Evolutionary conservation across 192 early-diverging fungal genomes (phyloP).

Genomic region (Entomortierella lignicola): DNA sequence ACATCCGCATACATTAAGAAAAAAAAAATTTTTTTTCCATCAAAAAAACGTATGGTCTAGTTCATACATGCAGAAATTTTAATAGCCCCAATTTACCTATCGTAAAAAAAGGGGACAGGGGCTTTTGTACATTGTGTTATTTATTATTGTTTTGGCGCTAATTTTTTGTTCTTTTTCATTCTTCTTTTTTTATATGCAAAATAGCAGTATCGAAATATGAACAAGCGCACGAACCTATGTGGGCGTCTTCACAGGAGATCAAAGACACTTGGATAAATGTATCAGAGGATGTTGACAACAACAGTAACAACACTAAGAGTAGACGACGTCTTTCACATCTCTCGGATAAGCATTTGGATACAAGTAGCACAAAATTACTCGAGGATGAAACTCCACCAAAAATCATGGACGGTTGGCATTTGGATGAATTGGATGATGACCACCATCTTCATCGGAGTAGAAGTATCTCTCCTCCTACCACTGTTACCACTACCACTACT

Average conservation of each 20-base stretch:
- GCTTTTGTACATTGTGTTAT: neutral
- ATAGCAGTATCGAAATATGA: slow-evolving; percentile 3
- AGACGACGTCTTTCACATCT: slow-evolving; percentile 32
- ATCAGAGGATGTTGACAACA: neutral
- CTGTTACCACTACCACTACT: neutral
- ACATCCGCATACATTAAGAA: too few relatives aligned
- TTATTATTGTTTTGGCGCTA: slow-evolving; percentile 9
- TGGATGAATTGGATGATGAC: slow-evolving; percentile 38
- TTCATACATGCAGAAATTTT: too few relatives aligned
- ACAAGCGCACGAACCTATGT: slow-evolving; percentile 4
- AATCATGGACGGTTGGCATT: slow-evolving; percentile 42
- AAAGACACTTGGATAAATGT: slow-evolving; percentile 28
- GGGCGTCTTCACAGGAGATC: slow-evolving; percentile 23
- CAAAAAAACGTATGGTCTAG: too few relatives aligned
- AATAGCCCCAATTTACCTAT: neutral
- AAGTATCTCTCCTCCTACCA: too few relatives aligned
- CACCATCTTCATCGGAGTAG: too few relatives aligned
- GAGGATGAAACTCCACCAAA: slow-evolving; percentile 47
- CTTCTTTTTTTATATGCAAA: neutral
- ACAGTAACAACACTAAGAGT: neutral
- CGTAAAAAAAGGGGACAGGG: slow-evolving; percentile 7
- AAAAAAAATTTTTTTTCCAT: too few relatives aligned
- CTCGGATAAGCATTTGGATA: slow-evolving; percentile 38
- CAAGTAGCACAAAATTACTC: slow-evolving; percentile 21
- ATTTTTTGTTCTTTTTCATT: neutral